Evolutionary conservation across 2,329 filamentous ascomycete species (phyloP).

Genomic region (Amesomyces nigricolor): DNA sequence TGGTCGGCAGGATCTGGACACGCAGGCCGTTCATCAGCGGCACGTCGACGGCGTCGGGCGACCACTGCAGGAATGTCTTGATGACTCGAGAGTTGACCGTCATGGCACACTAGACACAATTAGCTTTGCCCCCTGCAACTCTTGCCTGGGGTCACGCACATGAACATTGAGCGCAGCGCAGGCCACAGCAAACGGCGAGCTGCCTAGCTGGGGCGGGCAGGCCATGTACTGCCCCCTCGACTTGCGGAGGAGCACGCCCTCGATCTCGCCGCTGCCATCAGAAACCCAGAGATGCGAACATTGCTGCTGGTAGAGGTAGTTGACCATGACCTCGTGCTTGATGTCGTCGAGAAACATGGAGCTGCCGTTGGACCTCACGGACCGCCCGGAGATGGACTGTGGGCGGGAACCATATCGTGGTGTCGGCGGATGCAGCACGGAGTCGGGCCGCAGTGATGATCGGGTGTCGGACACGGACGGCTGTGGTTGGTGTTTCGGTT

Average conservation of each 20-base stretch:
- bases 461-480: conserved; percentile 36
- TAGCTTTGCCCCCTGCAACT: background rate
- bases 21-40: conserved; percentile 71
- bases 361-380: conserved; percentile 43
- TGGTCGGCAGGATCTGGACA: conserved; percentile 67
- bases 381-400: conserved; percentile 46
- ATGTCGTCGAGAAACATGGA: conserved; percentile 62
- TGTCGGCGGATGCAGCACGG: conserved; percentile 45
- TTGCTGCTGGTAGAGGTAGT: conserved; percentile 76
- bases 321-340: conserved; percentile 78
- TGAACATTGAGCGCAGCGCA: conserved; percentile 67
- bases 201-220: conserved; percentile 59
- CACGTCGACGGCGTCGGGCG: conserved; percentile 66
- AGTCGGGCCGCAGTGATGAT: conserved; percentile 31
- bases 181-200: conserved; percentile 58
- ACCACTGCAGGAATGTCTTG: conserved; percentile 69
- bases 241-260: conserved; percentile 69
- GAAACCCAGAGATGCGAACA: conserved; percentile 69
- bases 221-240: conserved; percentile 63
- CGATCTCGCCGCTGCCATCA: conserved; percentile 60
- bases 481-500: conserved; percentile 12
- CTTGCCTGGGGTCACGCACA: conserved; percentile 37
- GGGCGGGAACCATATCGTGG: conserved; percentile 47
- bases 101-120: conserved; percentile 58
- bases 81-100: conserved; percentile 76